Evolutionary conservation across 805 yeast species (phyloP), one percentile per base, ranked within the genome.

Genomic region (Saturnispora sanitii): DNA sequence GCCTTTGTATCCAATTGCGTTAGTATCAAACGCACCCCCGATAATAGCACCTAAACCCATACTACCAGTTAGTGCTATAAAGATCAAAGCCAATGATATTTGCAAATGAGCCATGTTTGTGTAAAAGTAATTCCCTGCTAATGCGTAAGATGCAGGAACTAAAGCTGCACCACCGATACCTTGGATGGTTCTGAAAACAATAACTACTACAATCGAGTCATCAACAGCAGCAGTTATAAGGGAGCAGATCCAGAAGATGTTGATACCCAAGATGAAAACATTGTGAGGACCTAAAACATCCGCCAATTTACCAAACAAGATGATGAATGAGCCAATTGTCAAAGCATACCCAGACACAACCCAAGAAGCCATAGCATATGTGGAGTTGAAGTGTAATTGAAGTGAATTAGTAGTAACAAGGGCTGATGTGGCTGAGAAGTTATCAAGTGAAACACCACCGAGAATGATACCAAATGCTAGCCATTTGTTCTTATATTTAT

Each of bases 101-200:
- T 25, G 30, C 20, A 54, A 34, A 11, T 42, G 26, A 3, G 42
- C 28, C 6, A 30, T 4, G 17, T 47, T 37, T 21, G 41, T n/a
- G 9, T 38, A 37, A 37, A 48, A 56, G 36, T 54, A 54, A 36
- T 48, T 47, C 2, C 50, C 57, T 6, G 51, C 45, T 5, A 56
- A 15, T 1, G 52, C 51, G 39, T 46, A 37, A 2, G 48, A 44
- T 29, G 50, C 45, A 2, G 73, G 74, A 15, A 70, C 52, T 8
- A 65, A 42, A 4, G 64, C 57, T 1, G 73, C 62, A 2, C 65
- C 74, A 15, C 64, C 58, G 6, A 67, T 48, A 11, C 74, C 74
- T 47, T 68, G 74, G 1, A 70, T 38, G 1, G 72, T 70, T 46
- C 73, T 55, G 38, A 70, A 58, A 0, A 68, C 61, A 38, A 67